Percentiles rank a stretch among this genome's conserved stretches.
Conservation (phyloP, 306 rosid species). For the Argentina anserina region DNA sequence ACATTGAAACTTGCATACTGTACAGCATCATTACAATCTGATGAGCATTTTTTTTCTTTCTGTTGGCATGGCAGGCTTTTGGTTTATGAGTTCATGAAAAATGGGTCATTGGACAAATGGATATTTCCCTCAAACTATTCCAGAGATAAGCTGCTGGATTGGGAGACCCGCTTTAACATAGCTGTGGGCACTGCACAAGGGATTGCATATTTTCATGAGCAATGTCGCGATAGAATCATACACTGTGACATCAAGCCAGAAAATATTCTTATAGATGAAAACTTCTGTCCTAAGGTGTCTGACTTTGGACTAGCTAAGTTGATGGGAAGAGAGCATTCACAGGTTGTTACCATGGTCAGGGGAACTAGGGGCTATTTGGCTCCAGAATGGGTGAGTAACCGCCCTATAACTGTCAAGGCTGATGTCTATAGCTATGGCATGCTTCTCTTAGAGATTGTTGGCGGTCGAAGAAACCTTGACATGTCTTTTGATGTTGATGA, state of each 20-base stretch:
- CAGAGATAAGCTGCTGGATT: conserved; percentile 54
- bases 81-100: conserved; percentile 90
- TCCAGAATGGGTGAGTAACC: conserved; percentile 95
- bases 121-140: conserved; percentile 55
- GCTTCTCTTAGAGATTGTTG: conserved; percentile 89
- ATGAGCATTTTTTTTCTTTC: neutral
- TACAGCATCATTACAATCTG: neutral
- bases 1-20: neutral
- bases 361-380: conserved; percentile 97
- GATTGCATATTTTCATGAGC: conserved; percentile 92
- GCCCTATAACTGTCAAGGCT: conserved; percentile 92
- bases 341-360: conserved; percentile 91
- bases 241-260: conserved; percentile 96
- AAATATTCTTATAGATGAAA: conserved; percentile 77
- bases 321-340: conserved; percentile 95
- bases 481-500: conserved; percentile 76
- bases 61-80: conserved; percentile 65
- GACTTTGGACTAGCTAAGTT: conserved; percentile 93
- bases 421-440: conserved; percentile 93
- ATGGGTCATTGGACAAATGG: conserved; percentile 92
- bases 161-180: conserved; percentile 67
- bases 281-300: conserved; percentile 85
- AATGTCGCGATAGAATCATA: conserved; percentile 76
- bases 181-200: conserved; percentile 84
- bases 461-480: conserved; percentile 95